Base-by-base conservation (phyloP, 352 stramenopile genomes). In the Globisporangium perplexum region DNA sequence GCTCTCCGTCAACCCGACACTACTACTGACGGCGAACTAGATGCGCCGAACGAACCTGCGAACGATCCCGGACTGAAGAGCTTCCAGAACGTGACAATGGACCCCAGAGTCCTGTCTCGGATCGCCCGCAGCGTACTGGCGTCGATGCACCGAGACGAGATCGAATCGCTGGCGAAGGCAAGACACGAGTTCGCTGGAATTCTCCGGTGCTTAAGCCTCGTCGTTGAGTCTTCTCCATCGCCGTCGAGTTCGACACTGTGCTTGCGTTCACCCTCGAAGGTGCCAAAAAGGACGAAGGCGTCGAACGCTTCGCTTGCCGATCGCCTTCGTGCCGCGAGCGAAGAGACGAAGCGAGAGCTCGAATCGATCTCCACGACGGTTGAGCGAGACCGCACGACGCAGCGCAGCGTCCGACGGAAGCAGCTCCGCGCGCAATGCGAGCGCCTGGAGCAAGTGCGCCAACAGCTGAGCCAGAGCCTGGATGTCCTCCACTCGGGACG, bases 401-500 rank as follows among this genome's bases (percentile, higher is more conserved):
- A 69, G 43, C 48, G 31, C 31, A 60, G 44, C 49, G 55, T 42
- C 18, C 59, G 53, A 43, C 69, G 71, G 45, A 42, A 77, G 11
- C 47, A 41, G 47, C 50, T 88, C 5, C 55, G 30, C 18, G 45
- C 55, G 18, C 44, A 64, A 14, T 71, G 59, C 23, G 24, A 30
- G 10, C 49, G 61, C 28, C 47, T 76, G 4, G 64, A 82, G 53
- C 60, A 53, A 18, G 43, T 81, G 28, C 69, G 73, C 14, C 33
- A 28, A 6, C 62, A 72, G 53, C 65, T 79, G 44, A 31, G 72
- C 2, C 22, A 38, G 3, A 71, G 76, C 15, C 48, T 89, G 0
- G 47, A 35, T 5, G 41, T 87, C 7, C 41, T 89, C 7, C 69
- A 42, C 47, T 63, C 33, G 28, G 78, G 68, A 14, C 58, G 78